A percentile compares a stretch with the other conserved stretches of the same genome.
phyloP scores from a whole-genome alignment of 2,329 filamentous ascomycete genomes.

The Colletotrichum somersetense region DNA sequence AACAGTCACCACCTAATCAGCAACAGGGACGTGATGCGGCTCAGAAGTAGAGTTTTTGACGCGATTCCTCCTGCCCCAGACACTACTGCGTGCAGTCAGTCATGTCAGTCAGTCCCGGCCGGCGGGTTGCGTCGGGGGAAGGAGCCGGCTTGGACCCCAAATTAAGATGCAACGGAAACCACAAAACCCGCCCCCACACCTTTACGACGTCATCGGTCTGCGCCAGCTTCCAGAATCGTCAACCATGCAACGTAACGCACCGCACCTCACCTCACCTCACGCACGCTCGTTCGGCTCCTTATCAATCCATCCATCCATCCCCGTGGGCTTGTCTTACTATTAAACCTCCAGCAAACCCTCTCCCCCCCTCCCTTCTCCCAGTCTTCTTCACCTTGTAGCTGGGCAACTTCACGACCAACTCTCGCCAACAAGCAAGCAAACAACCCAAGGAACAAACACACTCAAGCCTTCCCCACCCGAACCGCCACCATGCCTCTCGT shows the following conservation, averaged over 20 bases:
- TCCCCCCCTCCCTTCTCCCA: no score
- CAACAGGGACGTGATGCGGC: neutral
- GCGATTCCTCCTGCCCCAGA: neutral
- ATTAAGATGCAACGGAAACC: neutral
- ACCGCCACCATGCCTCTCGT: slow-evolving; percentile 72
- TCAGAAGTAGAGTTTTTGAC: neutral
- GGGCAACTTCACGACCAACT: neutral
- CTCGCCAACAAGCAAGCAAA: no score
- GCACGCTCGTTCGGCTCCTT: slow-evolving; percentile 4
- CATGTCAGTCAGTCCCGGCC: neutral
- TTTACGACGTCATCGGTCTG: slow-evolving; percentile 35
- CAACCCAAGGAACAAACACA: neutral
- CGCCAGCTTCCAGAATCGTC: slow-evolving; percentile 23
- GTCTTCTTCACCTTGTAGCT: no score
- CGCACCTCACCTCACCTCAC: neutral
- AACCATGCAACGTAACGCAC: slow-evolving; percentile 1
- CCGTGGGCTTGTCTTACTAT: neutral
- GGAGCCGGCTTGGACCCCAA: slow-evolving; percentile 10
- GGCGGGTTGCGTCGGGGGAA: slow-evolving; percentile 16
- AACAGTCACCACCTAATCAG: neutral
- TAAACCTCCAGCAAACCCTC: slow-evolving; percentile 9
- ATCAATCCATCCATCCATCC: neutral
- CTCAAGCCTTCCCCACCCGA: neutral
- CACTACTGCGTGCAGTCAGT: no score
- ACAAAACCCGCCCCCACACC: slow-evolving; percentile 33